Percentiles rank a stretch among this genome's conserved stretches.
These are phyloP conservation scores for Pharnaceum exiguum DNA, from an alignment of 148 eudicot species.

Conservation along the genomic window DNA sequence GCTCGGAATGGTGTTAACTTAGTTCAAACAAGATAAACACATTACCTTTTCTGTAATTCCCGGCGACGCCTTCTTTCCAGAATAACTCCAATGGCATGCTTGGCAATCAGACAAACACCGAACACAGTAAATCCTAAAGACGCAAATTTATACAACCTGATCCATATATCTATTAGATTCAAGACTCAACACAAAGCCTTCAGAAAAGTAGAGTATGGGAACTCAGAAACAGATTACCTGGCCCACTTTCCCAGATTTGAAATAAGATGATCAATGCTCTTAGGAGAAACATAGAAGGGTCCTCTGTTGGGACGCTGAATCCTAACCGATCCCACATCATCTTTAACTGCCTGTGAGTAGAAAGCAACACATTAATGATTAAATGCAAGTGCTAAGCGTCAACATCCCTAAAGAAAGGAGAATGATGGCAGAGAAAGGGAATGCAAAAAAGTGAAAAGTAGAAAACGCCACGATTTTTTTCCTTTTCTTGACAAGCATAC, in stretches of 20 bases:
- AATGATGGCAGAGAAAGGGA: not conserved
- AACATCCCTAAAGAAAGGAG: not conserved
- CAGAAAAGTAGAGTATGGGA: not conserved
- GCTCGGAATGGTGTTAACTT: not conserved
- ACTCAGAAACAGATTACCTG: constrained; percentile 36
- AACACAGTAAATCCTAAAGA: constrained; percentile 75
- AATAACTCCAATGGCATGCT: constrained; percentile 64
- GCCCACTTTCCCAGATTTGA: constrained; percentile 95
- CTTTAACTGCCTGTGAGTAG: constrained; percentile 54
- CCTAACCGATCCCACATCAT: constrained; percentile 82
- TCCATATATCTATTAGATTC: constrained; percentile 9
- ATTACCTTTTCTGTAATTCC: constrained; percentile 81
- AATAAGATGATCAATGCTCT: constrained; percentile 86
- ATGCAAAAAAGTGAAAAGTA: not conserved
- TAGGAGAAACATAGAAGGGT: constrained; percentile 88
- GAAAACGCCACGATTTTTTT: not conserved
- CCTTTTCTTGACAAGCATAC: too few relatives aligned
- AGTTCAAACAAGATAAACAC: not conserved
- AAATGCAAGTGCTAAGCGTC: not conserved
- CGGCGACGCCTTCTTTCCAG: constrained; percentile 88
- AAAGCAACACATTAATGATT: constrained; percentile 1
- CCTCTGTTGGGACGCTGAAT: constrained; percentile 88
- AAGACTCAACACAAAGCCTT: not conserved
- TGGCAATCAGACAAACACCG: constrained; percentile 76
- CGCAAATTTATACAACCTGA: constrained; percentile 85